These are phyloP conservation scores for Phytophthora kernoviae DNA, from an alignment of 352 stramenopile species.

Conservation along the genomic window DNA sequence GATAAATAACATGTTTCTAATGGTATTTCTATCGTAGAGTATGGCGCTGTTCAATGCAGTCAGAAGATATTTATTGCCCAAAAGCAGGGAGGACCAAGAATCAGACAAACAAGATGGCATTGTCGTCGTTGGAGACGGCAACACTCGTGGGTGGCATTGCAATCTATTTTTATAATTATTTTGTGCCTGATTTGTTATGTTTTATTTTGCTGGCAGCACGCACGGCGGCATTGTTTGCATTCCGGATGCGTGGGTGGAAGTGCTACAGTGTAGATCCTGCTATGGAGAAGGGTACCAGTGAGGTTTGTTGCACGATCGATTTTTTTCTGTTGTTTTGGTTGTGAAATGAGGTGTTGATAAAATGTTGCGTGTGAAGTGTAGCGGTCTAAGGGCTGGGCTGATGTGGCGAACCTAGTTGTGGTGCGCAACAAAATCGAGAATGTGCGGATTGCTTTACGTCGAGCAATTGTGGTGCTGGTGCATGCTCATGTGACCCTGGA, in stretches of 20 bases:
- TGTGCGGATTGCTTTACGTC: slow-evolving; percentile 61
- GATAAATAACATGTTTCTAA: slow-evolving; percentile 1
- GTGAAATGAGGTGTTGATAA: slow-evolving; percentile 1
- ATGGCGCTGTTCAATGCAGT: slow-evolving; percentile 88
- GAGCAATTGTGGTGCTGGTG: slow-evolving; percentile 75
- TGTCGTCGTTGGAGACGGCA: slow-evolving; percentile 79
- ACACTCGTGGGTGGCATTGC: slow-evolving; percentile 57
- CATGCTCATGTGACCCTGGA: slow-evolving; percentile 81
- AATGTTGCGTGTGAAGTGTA: slow-evolving; percentile 20
- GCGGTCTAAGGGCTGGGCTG: slow-evolving; percentile 51
- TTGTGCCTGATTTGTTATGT: too few species aligned
- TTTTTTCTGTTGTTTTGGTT: background rate
- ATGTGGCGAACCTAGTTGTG: slow-evolving; percentile 71
- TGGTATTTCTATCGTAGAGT: slow-evolving; percentile 42
- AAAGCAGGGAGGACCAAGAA: slow-evolving; percentile 15
- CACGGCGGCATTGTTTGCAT: slow-evolving; percentile 80
- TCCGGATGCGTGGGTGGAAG: slow-evolving; percentile 71
- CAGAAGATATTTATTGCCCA: slow-evolving; percentile 53
- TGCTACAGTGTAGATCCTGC: slow-evolving; percentile 82
- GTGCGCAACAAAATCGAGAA: slow-evolving; percentile 88
- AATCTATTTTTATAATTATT: too few species aligned
- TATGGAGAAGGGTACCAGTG: slow-evolving; percentile 63
- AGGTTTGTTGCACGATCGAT: slow-evolving; percentile 25
- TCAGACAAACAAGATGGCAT: slow-evolving; percentile 62
- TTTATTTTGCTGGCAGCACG: slow-evolving; percentile 45